Base-by-base conservation (phyloP, 305 asterid species). In the Solanum hybrid region DNA sequence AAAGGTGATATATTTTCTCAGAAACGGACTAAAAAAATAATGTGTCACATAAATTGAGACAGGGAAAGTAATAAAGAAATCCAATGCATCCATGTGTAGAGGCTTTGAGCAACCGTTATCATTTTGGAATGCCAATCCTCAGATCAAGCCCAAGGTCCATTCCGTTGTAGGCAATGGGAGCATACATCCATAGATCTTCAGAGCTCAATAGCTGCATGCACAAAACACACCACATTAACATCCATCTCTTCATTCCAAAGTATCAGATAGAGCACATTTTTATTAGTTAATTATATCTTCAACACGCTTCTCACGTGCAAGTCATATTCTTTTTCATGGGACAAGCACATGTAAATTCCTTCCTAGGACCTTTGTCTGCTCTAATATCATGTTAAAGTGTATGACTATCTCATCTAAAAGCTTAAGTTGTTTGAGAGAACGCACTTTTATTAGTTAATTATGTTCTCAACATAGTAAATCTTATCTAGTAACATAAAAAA, bases 161-260 rank as follows among this genome's bases (percentile, higher is more conserved):
- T 82, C 98, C 98, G 42, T 96, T 96, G 92, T 95, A 91, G 51
- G 96, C 98, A 73, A 96, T 90, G 15, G 99, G 97, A 72, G 99
- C 95, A 93, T 94, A 96, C 99, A 96, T 96, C 99, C 99, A 96
- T 91, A 92, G 38, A 80, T 96, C 98, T 93, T 97, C 98, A 15
- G 98, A 95, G 93, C 98, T 96, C 91, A 97, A 90, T 60, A 97
- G 90, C 98, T 96, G 98, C 89, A 91, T 96, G 98, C 86, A 81
- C 86, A 81, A 81, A 81, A 40, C 6, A n/a, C 71, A 42, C 37
- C 12, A 42, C 26, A 81, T 81, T 81, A 81, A 81, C 26, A 80
- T 40, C 66, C n/a, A 80, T 40, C 35, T 24, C 35, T 80, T 80
- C 71, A 26, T 38, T 26, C 5, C 69, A 56, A 56, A 19, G 69